A percentile compares a stretch with the other conserved stretches of the same genome.
phyloP scores from a whole-genome alignment of 495 filamentous ascomycete species.

The Tuber magnatum region DNA sequence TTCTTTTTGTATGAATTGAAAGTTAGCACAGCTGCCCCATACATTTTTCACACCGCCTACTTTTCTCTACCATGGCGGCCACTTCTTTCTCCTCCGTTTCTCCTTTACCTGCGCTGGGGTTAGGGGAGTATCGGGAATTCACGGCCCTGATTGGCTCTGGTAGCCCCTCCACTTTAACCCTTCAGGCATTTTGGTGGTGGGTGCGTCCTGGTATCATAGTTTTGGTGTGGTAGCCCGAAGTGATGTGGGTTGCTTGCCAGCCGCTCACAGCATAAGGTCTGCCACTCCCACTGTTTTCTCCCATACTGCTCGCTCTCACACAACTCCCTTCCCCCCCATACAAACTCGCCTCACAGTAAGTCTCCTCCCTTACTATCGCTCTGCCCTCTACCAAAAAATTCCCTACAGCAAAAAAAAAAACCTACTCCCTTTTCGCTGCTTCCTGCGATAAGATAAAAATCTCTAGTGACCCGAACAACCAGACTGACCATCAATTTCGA shows the following conservation, averaged over 20 bases:
- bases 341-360: conserved; percentile 38
- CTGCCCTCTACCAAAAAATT: conserved; percentile 25
- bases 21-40: neutral
- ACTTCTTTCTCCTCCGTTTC: conserved; percentile 9
- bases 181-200: conserved; percentile 29
- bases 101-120: conserved; percentile 27
- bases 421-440: conserved; percentile 19
- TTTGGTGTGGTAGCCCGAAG: conserved; percentile 35
- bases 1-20: conserved; percentile 7
- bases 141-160: conserved; percentile 28
- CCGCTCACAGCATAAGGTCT: conserved; percentile 41
- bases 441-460: conserved; percentile 39
- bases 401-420: conserved; percentile 19
- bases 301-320: conserved; percentile 37
- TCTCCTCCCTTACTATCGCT: conserved; percentile 29
- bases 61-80: conserved; percentile 12
- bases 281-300: conserved; percentile 39
- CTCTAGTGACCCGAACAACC: conserved; percentile 1
- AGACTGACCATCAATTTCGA: conserved; percentile 20
- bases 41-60: conserved; percentile 14
- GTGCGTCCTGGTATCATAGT: conserved; percentile 23
- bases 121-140: conserved; percentile 29
- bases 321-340: conserved; percentile 34
- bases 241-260: conserved; percentile 35
- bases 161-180: conserved; percentile 36